Evolutionary conservation across 306 rosid species (phyloP).

Genomic region (Corylus avellana): DNA sequence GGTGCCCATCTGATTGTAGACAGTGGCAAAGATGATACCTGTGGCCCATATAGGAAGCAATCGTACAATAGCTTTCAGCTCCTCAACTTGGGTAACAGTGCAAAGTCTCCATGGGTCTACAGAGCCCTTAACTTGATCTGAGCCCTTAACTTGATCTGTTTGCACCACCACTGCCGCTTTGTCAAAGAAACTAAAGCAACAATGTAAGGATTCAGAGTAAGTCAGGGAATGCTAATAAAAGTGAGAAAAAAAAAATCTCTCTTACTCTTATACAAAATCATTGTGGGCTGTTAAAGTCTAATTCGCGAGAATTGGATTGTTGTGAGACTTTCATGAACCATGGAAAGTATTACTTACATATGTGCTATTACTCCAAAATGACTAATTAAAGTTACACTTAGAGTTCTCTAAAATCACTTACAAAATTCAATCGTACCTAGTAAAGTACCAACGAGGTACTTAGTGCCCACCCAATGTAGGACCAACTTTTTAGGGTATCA

Average conservation of each 20-base stretch:
- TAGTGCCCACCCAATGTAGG: too few relatives aligned
- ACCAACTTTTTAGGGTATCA: too few relatives aligned
- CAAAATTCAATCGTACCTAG: too few relatives aligned
- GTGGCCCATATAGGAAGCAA: slow-evolving; percentile 94
- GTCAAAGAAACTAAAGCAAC: slow-evolving; percentile 72
- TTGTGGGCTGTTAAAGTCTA: background rate
- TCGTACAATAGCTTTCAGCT: slow-evolving; percentile 72
- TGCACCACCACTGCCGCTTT: slow-evolving; percentile 70
- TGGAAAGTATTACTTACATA: too few relatives aligned
- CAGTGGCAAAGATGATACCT: slow-evolving; percentile 75
- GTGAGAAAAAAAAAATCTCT: background rate
- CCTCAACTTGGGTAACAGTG: slow-evolving; percentile 96
- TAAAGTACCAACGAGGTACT: too few relatives aligned
- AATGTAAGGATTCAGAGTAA: background rate
- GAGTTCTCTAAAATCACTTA: too few relatives aligned
- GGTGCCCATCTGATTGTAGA: slow-evolving; percentile 76
- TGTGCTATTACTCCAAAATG: too few relatives aligned
- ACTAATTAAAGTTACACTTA: too few relatives aligned
- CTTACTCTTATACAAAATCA: background rate
- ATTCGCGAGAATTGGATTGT: background rate
- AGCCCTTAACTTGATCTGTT: slow-evolving; percentile 40
- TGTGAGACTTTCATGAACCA: background rate
- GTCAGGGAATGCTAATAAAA: background rate
- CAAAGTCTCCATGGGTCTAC: slow-evolving; percentile 72
- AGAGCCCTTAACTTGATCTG: slow-evolving; percentile 43